Base-by-base conservation (phyloP, 73 alveolate genomes). In the Durusdinium trenchii region DNA sequence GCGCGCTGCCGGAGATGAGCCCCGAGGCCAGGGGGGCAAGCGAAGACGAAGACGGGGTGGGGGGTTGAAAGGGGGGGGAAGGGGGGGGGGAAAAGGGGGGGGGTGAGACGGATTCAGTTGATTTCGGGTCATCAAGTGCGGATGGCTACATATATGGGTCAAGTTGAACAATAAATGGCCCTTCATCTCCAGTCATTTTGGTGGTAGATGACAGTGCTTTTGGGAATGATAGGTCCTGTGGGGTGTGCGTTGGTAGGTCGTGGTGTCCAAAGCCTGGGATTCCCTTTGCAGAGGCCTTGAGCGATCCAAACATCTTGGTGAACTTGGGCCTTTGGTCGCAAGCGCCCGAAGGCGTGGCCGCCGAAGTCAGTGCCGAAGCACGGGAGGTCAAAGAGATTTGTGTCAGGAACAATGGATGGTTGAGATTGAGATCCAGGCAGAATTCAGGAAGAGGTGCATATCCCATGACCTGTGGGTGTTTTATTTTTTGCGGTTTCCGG, bases 1-100 rank as follows among this genome's bases (percentile, higher is more conserved):
- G 97, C 9, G 97, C 97, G 30, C 75, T 90, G 89, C 97, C 97
- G 52, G 97, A 90, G 46, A 90, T 90, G 97, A 90, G 97, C 81
- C 97, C 97, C 9, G 97, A 90, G 97, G 97, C 43, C 45, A 28
- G 64, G 20, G 9, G 64, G 20, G 23, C 69, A 57, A 23, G 69
- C 23, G 23, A 23, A 57, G 12, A 57, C 32, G 69, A 16, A 57
- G 69, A 57, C 23, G 23, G 69, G 69, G 69, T 16, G 69, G 23
- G 23, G 23, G 69, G 69, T 57, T 16, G 69, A 57, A 57, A 57
- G 69, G 69, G 12, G 23, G 69, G n/a, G n/a, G n/a, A n/a, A n/a
- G n/a, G n/a, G n/a, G n/a, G n/a, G n/a, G n/a, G n/a, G n/a, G n/a
- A 57, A 57, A 23, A 23, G 12, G 23, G 69, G 23, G 69, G 23